phyloP scores from a whole-genome alignment of 305 asterid species.

The Coffea humblotiana region DNA sequence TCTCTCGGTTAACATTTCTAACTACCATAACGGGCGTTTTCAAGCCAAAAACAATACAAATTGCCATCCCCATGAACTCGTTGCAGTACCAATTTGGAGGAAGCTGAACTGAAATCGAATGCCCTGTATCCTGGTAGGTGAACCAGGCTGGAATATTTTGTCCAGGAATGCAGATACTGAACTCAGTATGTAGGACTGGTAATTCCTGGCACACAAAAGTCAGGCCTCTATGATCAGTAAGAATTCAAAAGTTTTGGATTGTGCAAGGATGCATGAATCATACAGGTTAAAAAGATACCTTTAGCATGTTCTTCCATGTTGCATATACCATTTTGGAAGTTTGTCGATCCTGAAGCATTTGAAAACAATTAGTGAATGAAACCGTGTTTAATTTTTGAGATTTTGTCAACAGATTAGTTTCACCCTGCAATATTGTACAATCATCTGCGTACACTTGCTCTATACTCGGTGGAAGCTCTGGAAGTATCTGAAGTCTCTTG shows the following conservation, averaged over 20 bases:
- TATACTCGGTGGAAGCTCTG: constrained; percentile 24
- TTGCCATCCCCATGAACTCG: too few relatives aligned
- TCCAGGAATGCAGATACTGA: constrained; percentile 7
- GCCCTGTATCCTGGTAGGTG: constrained; percentile 3
- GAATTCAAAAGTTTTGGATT: background rate
- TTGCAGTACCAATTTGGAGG: too few relatives aligned
- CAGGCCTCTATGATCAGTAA: background rate
- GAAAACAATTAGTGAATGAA: constrained; percentile 5
- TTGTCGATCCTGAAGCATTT: background rate
- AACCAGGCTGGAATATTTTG: constrained; percentile 13
- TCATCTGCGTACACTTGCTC: constrained; percentile 15
- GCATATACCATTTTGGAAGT: background rate
- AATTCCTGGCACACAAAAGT: background rate
- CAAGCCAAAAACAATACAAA: too few relatives aligned
- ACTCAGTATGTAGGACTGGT: background rate
- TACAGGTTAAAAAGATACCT: constrained; percentile 1
- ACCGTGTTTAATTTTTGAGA: background rate
- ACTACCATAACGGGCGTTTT: too few relatives aligned
- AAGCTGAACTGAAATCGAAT: constrained; percentile 17
- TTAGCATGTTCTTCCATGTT: background rate
- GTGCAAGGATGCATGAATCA: too few relatives aligned
- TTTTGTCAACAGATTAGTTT: background rate
- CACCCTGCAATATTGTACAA: constrained; percentile 17
- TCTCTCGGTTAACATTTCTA: too few relatives aligned
- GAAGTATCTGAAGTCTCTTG: constrained; percentile 18